phyloP scores from a whole-genome alignment of 192 early-diverging fungal species.

The Mortierella hygrophila region DNA sequence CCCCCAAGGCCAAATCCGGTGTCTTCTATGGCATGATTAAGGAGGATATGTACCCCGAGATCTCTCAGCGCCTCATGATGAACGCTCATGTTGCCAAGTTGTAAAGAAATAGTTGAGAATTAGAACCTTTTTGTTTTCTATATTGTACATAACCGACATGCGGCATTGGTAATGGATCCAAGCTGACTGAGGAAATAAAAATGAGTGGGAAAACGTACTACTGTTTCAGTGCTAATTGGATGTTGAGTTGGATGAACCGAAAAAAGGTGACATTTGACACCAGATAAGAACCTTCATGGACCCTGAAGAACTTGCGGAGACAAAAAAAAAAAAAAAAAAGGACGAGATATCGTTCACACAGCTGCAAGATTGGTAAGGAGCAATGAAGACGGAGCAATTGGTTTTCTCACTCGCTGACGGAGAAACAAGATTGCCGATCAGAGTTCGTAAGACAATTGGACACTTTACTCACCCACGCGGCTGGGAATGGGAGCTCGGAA shows the following conservation, averaged over 20 bases:
- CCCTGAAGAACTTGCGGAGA: neutral
- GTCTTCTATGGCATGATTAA: slow-evolving; percentile 71
- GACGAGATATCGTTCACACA: neutral
- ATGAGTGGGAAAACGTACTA: neutral
- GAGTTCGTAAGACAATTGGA: neutral
- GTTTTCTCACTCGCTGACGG: neutral
- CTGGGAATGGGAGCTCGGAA: neutral
- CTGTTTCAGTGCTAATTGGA: neutral
- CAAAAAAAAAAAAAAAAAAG: neutral
- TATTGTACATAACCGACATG: neutral
- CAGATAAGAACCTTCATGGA: neutral
- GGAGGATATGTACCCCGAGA: slow-evolving; percentile 73
- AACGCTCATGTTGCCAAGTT: neutral
- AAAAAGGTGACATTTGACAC: neutral
- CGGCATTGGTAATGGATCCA: neutral
- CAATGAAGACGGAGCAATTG: neutral
- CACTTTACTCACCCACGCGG: neutral
- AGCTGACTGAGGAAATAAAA: neutral
- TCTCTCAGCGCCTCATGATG: slow-evolving; percentile 19
- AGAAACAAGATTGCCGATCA: neutral
- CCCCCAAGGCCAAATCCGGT: slow-evolving; percentile 69
- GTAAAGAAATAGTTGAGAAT: neutral
- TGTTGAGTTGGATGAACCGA: neutral
- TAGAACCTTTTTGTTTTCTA: neutral
- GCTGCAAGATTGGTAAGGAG: neutral